These are phyloP conservation scores for Neurospora tetrasperma DNA, from an alignment of 495 filamentous ascomycete species.

Conservation along the genomic window DNA sequence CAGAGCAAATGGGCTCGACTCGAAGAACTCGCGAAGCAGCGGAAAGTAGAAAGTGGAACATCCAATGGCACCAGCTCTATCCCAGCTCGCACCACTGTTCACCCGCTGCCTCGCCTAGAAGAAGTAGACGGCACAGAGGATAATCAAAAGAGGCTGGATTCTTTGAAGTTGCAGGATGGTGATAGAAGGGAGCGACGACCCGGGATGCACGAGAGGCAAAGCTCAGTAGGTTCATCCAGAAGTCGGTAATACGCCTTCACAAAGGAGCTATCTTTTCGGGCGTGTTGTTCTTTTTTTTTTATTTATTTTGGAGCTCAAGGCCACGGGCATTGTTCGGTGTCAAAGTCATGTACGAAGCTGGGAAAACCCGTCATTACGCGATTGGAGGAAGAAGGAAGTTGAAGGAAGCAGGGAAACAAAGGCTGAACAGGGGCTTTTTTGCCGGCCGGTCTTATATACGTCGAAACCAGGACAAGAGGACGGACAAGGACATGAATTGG, in stretches of 20 bases:
- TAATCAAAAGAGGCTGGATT: conserved; percentile 73
- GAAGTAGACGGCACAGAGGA: conserved; percentile 74
- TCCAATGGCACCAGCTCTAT: conserved; percentile 7
- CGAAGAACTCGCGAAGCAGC: conserved; percentile 62
- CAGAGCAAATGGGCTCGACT: conserved; percentile 81
- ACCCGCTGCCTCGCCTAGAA: conserved; percentile 37
- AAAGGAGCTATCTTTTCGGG: neutral
- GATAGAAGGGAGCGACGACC: conserved; percentile 36
- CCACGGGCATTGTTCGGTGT: neutral
- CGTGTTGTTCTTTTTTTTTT: neutral
- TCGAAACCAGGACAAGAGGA: neutral
- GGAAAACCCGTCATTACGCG: neutral
- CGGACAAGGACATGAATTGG: neutral
- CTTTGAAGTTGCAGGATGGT: conserved; percentile 69
- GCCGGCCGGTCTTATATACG: neutral
- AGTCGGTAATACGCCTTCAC: conserved; percentile 15
- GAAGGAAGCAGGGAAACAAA: neutral
- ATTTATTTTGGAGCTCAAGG: neutral
- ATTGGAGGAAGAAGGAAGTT: neutral
- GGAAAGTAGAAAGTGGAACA: conserved; percentile 29
- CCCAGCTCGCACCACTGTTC: conserved; percentile 7
- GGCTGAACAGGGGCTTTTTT: neutral
- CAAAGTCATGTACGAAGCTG: neutral
- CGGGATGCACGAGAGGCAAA: conserved; percentile 38
- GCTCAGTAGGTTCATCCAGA: conserved; percentile 39